Percentiles rank a stretch among this genome's conserved stretches.
These are phyloP conservation scores for Telfairia occidentalis DNA, from an alignment of 331 rosid species.

Conservation along the genomic window DNA sequence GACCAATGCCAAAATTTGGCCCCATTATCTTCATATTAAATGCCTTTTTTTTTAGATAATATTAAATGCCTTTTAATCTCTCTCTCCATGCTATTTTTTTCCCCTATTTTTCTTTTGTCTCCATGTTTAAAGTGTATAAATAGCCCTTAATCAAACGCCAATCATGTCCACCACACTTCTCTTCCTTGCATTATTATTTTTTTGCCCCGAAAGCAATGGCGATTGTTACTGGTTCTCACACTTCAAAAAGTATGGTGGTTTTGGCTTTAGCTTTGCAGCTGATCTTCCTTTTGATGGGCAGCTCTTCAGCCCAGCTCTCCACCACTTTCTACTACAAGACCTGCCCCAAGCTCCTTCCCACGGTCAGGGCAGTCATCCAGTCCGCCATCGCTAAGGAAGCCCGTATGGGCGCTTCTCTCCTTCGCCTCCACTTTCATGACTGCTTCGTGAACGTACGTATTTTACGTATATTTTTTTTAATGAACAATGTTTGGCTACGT, in stretches of 20 bases:
- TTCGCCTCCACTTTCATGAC: conserved; percentile 30
- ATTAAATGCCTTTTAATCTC: not conserved
- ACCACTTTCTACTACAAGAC: not conserved
- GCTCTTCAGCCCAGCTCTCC: conserved; percentile 5
- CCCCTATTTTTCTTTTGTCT: not conserved
- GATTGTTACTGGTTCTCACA: not conserved
- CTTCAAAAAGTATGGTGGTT: not conserved
- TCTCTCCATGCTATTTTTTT: not conserved
- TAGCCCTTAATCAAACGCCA: not conserved
- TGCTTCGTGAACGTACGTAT: conserved; percentile 28
- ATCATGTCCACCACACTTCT: conserved; percentile 7
- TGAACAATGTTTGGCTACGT: no score
- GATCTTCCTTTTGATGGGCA: not conserved
- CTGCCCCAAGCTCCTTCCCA: conserved; percentile 16
- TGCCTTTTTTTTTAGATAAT: not conserved
- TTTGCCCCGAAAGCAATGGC: not conserved
- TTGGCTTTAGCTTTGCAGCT: not conserved
- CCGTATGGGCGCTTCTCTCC: conserved; percentile 26
- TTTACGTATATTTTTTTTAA: no score
- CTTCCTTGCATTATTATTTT: not conserved
- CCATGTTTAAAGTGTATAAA: not conserved
- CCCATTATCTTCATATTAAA: not conserved
- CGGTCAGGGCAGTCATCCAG: conserved; percentile 1
- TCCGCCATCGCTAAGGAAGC: conserved; percentile 16
- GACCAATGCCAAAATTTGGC: not conserved